A percentile compares a stretch with the other conserved stretches of the same genome.
phyloP scores from a whole-genome alignment of 768 basidiomycete species.

The Mycena rosella region DNA sequence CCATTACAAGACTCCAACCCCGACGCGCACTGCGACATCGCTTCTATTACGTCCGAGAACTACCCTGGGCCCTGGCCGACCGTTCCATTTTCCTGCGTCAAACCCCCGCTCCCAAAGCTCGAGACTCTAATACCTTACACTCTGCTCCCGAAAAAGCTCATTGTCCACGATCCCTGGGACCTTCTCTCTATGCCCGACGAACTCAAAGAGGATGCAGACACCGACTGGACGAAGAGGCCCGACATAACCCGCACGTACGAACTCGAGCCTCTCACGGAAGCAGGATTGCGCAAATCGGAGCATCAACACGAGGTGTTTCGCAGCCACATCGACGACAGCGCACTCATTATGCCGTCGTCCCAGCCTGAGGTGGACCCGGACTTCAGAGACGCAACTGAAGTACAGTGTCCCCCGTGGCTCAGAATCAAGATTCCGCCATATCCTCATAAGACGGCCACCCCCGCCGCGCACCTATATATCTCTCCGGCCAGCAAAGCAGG shows the following conservation, averaged over 20 bases:
- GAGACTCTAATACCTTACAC: slow-evolving; percentile 50
- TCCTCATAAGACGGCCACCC: slow-evolving; percentile 27
- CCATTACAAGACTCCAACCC: not conserved
- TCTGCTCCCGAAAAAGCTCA: slow-evolving; percentile 54
- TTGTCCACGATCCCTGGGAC: slow-evolving; percentile 60
- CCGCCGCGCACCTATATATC: slow-evolving; percentile 65
- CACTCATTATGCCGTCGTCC: slow-evolving; percentile 46
- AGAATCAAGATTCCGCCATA: slow-evolving; percentile 36
- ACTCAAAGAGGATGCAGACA: not conserved
- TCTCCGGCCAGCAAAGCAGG: slow-evolving; percentile 53
- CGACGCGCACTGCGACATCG: slow-evolving; percentile 23
- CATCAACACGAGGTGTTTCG: slow-evolving; percentile 22
- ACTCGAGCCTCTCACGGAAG: slow-evolving; percentile 35
- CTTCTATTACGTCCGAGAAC: slow-evolving; percentile 47
- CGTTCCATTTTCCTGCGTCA: slow-evolving; percentile 48
- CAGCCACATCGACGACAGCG: slow-evolving; percentile 17
- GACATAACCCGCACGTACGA: slow-evolving; percentile 49
- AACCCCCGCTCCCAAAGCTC: slow-evolving; percentile 39
- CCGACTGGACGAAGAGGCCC: slow-evolving; percentile 45
- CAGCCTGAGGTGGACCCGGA: too few species aligned
- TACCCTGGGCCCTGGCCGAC: slow-evolving; percentile 59
- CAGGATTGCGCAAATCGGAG: slow-evolving; percentile 26
- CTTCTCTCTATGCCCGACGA: slow-evolving; percentile 41
- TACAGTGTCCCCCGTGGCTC: slow-evolving; percentile 28
- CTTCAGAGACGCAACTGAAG: slow-evolving; percentile 33